phyloP scores from a whole-genome alignment of 2,329 filamentous ascomycete species.

The Dactylellina drechsleri region DNA sequence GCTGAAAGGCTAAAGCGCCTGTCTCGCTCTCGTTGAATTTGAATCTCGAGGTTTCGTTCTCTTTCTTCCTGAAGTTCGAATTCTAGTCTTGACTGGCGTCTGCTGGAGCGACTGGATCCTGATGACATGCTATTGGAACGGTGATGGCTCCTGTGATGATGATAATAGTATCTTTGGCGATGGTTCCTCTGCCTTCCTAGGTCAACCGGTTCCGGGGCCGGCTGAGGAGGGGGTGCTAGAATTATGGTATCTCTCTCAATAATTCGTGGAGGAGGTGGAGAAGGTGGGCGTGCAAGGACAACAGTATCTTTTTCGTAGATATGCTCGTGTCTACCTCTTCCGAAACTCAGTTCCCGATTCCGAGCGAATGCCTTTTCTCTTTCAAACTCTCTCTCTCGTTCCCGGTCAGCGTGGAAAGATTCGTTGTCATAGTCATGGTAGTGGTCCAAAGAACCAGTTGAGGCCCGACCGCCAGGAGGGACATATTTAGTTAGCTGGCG shows the following conservation, averaged over 20 bases:
- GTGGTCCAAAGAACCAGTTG: slow-evolving; percentile 48
- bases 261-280: slow-evolving; percentile 49
- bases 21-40: slow-evolving; percentile 48
- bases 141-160: slow-evolving; percentile 52
- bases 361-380: slow-evolving; percentile 38
- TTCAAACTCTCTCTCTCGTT: slow-evolving; percentile 48
- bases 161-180: slow-evolving; percentile 49
- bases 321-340: slow-evolving; percentile 51
- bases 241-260: slow-evolving; percentile 54
- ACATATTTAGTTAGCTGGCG: slow-evolving; percentile 46
- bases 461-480: slow-evolving; percentile 41
- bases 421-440: slow-evolving; percentile 49
- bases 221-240: slow-evolving; percentile 47
- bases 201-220: slow-evolving; percentile 23
- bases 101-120: slow-evolving; percentile 46
- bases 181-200: slow-evolving; percentile 46
- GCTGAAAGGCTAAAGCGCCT: slow-evolving; percentile 53
- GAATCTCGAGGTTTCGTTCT: slow-evolving; percentile 49
- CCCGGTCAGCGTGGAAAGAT: slow-evolving; percentile 48
- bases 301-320: slow-evolving; percentile 52
- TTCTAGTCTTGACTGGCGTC: slow-evolving; percentile 42
- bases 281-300: slow-evolving; percentile 45
- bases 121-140: slow-evolving; percentile 43
- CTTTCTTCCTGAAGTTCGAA: slow-evolving; percentile 47
- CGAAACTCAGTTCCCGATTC: slow-evolving; percentile 32